Conservation (phyloP, 208 protist genomes). For the Trypanosoma rangeli region DNA sequence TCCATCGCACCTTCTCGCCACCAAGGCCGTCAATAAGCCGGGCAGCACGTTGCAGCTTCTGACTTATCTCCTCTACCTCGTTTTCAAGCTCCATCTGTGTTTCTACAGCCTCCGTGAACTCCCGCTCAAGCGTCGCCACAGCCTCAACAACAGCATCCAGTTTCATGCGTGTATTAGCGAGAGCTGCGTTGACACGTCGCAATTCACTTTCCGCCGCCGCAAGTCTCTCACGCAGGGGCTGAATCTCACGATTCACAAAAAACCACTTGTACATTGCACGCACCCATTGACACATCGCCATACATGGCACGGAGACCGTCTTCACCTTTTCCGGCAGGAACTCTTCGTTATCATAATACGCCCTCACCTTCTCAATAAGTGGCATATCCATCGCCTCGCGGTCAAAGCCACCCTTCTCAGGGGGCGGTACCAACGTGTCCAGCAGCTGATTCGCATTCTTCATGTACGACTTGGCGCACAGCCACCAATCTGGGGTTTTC, state of each 20-base stretch:
- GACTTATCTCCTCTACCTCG: constrained; percentile 93
- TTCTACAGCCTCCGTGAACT: constrained; percentile 91
- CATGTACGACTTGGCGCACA: constrained; percentile 93
- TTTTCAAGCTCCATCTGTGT: constrained; percentile 93
- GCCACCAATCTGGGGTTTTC: constrained; percentile 96
- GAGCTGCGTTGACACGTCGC: constrained; percentile 78
- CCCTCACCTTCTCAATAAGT: constrained; percentile 94
- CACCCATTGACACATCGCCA: constrained; percentile 98
- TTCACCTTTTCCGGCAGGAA: constrained; percentile 92
- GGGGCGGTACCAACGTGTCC: constrained; percentile 87
- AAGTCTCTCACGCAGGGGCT: constrained; percentile 90
- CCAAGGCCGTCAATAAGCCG: constrained; percentile 96
- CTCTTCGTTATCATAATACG: constrained; percentile 92
- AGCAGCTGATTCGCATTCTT: constrained; percentile 91
- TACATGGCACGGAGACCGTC: constrained; percentile 95
- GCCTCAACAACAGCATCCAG: constrained; percentile 93
- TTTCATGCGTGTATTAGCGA: constrained; percentile 87
- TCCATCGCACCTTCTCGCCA: constrained; percentile 95
- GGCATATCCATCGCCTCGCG: constrained; percentile 94
- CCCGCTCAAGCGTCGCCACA: constrained; percentile 91
- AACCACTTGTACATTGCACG: constrained; percentile 98
- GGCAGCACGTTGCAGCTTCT: constrained; percentile 94
- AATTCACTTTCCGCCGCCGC: constrained; percentile 90
- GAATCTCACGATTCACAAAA: constrained; percentile 94
- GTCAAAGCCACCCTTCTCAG: constrained; percentile 86